Conservation (phyloP, 2,329 filamentous ascomycete genomes). For the Decorospora gaudefroyi region DNA sequence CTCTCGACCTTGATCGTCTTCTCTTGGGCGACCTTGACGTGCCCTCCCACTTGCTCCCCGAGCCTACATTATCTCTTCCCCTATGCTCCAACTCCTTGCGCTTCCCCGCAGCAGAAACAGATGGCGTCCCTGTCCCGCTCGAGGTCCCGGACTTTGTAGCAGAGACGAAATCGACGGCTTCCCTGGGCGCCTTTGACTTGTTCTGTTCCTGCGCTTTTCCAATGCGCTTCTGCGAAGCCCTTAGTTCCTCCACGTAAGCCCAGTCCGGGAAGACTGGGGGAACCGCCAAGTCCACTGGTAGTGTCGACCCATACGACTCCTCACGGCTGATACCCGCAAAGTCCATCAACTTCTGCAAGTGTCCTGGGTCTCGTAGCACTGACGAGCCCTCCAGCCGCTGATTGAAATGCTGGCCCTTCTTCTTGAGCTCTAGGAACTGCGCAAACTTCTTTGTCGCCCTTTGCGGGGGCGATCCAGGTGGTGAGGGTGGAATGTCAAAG, state of each 20-base stretch:
- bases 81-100: slow-evolving; percentile 42
- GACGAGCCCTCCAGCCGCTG: slow-evolving; percentile 68
- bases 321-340: slow-evolving; percentile 64
- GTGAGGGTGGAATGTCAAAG: slow-evolving; percentile 74
- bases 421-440: slow-evolving; percentile 77
- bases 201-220: slow-evolving; percentile 41
- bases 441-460: slow-evolving; percentile 68
- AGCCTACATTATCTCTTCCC: slow-evolving; percentile 26
- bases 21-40: slow-evolving; percentile 42
- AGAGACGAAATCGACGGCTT: slow-evolving; percentile 44
- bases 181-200: slow-evolving; percentile 33
- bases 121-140: slow-evolving; percentile 32
- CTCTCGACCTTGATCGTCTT: slow-evolving; percentile 31
- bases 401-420: slow-evolving; percentile 78
- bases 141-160: slow-evolving; percentile 31
- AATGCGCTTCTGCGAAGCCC: slow-evolving; percentile 48
- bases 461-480: slow-evolving; percentile 59
- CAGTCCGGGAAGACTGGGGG: slow-evolving; percentile 49
- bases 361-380: slow-evolving; percentile 71
- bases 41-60: slow-evolving; percentile 24
- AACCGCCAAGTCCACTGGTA: slow-evolving; percentile 48
- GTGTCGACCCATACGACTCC: slow-evolving; percentile 68
- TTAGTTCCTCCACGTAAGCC: slow-evolving; percentile 52
- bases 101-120: slow-evolving; percentile 27
- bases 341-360: slow-evolving; percentile 72